These are phyloP conservation scores for Gomphus bonarii DNA, from an alignment of 1,284 basidiomycete species.

Conservation along the genomic window DNA sequence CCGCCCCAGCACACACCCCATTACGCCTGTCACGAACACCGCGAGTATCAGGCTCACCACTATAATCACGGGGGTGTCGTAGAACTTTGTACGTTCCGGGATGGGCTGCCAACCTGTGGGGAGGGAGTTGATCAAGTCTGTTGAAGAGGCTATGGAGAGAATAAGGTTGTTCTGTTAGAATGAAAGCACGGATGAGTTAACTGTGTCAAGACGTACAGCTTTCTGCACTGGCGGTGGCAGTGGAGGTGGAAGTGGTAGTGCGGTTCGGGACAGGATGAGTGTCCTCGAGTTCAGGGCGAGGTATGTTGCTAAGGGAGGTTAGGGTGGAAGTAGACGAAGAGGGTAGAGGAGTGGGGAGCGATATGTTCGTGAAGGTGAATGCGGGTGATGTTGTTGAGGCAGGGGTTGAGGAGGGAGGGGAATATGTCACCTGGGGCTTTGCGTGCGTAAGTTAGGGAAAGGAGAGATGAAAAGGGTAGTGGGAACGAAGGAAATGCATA, in stretches of 20 bases:
- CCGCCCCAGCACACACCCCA: slow-evolving; percentile 2
- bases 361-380: neutral
- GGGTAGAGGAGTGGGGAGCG: no score
- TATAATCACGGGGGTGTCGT: slow-evolving; percentile 5
- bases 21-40: slow-evolving; percentile 1
- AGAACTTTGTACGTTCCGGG: slow-evolving; percentile 8
- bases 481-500: neutral
- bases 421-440: neutral
- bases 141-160: no score
- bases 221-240: neutral
- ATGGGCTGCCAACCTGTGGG: slow-evolving; percentile 7
- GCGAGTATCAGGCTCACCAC: slow-evolving; percentile 8
- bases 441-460: neutral
- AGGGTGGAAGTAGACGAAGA: neutral
- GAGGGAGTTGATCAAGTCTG: slow-evolving; percentile 3
- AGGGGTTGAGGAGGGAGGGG: neutral
- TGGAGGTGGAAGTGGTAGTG: neutral
- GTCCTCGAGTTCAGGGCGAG: neutral
- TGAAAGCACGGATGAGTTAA: neutral
- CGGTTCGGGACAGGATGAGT: neutral
- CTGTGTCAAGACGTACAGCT: neutral
- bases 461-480: neutral
- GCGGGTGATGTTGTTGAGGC: no score
- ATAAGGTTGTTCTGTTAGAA: neutral
- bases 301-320: neutral